Conservation (phyloP, 2,329 filamentous ascomycete genomes). For the Curvularia lunata region DNA sequence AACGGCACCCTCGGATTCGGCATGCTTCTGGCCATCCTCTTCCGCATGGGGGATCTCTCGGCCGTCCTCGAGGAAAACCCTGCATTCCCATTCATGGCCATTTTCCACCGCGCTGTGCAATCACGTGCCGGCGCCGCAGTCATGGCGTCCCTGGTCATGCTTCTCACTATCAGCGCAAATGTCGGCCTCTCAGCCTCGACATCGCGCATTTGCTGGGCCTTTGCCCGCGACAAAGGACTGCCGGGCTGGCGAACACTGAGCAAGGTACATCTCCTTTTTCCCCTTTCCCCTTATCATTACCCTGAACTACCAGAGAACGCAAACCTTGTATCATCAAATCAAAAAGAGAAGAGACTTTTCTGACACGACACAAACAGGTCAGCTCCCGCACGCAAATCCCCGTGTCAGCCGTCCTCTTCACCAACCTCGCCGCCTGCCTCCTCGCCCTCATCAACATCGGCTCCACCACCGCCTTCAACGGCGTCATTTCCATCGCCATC, state of each 20-base stretch:
- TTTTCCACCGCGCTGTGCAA: slow-evolving; percentile 49
- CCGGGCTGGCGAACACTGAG: slow-evolving; percentile 44
- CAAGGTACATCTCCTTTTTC: slow-evolving; percentile 15
- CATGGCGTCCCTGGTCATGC: slow-evolving; percentile 47
- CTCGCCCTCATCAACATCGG: slow-evolving; percentile 59
- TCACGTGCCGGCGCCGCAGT: slow-evolving; percentile 51
- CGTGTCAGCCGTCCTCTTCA: slow-evolving; percentile 37
- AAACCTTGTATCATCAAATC: too few species aligned
- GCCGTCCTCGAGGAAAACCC: slow-evolving; percentile 42
- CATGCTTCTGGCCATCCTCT: slow-evolving; percentile 37
- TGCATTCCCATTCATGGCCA: slow-evolving; percentile 56
- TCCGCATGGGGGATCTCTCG: slow-evolving; percentile 46
- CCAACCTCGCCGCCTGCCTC: slow-evolving; percentile 48
- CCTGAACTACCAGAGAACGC: too few species aligned
- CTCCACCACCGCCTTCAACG: slow-evolving; percentile 35
- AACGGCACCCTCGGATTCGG: slow-evolving; percentile 50
- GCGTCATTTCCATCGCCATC: slow-evolving; percentile 38
- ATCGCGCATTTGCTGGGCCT: slow-evolving; percentile 50
- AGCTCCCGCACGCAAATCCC: slow-evolving; percentile 39
- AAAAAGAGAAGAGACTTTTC: neutral
- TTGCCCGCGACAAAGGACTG: slow-evolving; percentile 50
- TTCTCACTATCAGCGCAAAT: slow-evolving; percentile 44
- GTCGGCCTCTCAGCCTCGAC: slow-evolving; percentile 47
- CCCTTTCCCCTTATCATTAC: too few species aligned
- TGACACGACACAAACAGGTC: slow-evolving; percentile 19